Evolutionary conservation across 805 yeast species (phyloP).

Genomic region (Sugiyamaella floridensis): DNA sequence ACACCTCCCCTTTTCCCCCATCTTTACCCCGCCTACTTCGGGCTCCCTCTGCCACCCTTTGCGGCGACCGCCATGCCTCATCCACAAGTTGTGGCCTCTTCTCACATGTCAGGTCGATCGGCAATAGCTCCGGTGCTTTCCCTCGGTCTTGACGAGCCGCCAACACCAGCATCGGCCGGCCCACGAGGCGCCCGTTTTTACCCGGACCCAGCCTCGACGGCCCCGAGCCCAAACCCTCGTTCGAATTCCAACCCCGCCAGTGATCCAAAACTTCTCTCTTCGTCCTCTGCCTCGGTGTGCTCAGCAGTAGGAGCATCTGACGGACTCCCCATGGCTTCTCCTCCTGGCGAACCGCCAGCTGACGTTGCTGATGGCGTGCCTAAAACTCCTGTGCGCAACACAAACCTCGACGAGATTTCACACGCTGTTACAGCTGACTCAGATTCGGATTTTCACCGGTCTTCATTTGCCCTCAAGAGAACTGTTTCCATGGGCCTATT

Average conservation of each 20-base stretch:
- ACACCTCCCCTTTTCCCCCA: too few relatives aligned
- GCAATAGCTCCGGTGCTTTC: constrained; percentile 4
- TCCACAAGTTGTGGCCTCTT: neutral
- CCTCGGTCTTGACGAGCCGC: constrained; percentile 4
- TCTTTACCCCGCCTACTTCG: too few relatives aligned
- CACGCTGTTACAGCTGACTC: constrained; percentile 55
- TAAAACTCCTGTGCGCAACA: constrained; percentile 8
- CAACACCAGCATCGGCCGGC: neutral
- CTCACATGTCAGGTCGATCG: neutral
- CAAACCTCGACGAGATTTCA: constrained; percentile 29
- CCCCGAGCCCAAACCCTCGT: neutral
- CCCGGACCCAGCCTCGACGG: neutral
- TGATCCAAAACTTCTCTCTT: neutral
- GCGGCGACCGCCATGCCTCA: neutral
- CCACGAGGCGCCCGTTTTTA: neutral
- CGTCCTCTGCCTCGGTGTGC: neutral
- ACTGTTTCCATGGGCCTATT: constrained; percentile 77
- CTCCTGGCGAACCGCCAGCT: neutral
- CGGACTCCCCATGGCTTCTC: neutral
- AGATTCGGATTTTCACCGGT: constrained; percentile 61
- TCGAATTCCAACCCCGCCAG: neutral
- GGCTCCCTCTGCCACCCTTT: too few relatives aligned
- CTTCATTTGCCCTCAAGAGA: constrained; percentile 69
- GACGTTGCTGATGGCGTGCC: neutral
- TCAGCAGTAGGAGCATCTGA: neutral